Conservation (phyloP, 2,329 filamentous ascomycete species). For the Ambrosiella cleistominuta region DNA sequence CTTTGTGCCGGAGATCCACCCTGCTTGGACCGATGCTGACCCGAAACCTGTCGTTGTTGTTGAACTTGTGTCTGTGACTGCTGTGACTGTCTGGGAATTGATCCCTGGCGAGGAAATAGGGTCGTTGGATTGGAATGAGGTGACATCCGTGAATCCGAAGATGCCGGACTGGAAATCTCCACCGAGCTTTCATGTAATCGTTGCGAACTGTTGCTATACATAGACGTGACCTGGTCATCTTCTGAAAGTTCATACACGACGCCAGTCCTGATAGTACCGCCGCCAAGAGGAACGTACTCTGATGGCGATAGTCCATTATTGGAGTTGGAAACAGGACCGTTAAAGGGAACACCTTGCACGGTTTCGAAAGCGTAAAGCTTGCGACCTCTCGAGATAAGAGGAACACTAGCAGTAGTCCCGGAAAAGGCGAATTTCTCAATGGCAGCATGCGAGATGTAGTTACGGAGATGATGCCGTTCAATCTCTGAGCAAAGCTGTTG, state of each 20-base stretch:
- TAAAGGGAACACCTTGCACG: neutral
- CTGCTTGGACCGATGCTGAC: neutral
- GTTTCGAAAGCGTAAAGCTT: conserved; percentile 3
- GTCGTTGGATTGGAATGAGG: conserved; percentile 1
- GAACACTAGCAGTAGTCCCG: conserved; percentile 24
- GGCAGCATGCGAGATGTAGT: conserved; percentile 21
- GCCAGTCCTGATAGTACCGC: neutral
- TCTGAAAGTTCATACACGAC: conserved; percentile 7
- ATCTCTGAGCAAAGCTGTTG: conserved; percentile 73
- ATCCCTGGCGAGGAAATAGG: neutral
- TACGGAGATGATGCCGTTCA: conserved; percentile 30
- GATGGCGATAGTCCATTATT: neutral
- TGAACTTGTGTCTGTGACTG: neutral
- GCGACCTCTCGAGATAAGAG: conserved; percentile 24
- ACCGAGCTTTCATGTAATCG: conserved; percentile 4
- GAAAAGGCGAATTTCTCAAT: conserved; percentile 21
- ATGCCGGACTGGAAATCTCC: conserved; percentile 10
- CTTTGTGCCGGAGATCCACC: no score
- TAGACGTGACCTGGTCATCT: conserved; percentile 2
- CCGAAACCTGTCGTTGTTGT: neutral
- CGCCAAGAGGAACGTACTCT: conserved; percentile 4
- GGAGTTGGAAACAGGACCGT: neutral
- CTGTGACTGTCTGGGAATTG: neutral
- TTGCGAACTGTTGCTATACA: conserved; percentile 7
- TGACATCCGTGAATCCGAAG: conserved; percentile 10